Evolutionary conservation across 1,284 basidiomycete species (phyloP).

Genomic region (Cryptococcus sp.): DNA sequence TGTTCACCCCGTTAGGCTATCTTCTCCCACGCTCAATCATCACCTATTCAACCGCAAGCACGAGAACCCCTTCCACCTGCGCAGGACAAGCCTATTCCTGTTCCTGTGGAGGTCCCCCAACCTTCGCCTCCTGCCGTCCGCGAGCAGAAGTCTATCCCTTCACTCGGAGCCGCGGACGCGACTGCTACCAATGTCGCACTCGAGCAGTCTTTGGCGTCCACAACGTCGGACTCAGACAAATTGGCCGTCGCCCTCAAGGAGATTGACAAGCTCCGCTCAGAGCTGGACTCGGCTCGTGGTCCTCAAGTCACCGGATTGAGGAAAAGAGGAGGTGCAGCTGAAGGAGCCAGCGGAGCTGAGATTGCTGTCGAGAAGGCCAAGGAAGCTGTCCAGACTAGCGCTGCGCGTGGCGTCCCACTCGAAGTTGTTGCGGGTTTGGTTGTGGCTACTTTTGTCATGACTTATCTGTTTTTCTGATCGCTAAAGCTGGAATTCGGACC

Average conservation of each 20-base stretch:
- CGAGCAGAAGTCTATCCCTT: conserved; percentile 20
- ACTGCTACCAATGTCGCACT: conserved; percentile 40
- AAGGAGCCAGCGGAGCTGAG: conserved; percentile 22
- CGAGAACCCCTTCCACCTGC: conserved; percentile 9
- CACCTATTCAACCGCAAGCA: conserved; percentile 25
- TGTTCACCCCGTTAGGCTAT: conserved; percentile 27
- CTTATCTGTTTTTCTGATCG: conserved; percentile 57
- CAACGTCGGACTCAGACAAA: conserved; percentile 49
- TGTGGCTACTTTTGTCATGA: conserved; percentile 60
- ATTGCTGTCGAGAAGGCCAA: conserved; percentile 34
- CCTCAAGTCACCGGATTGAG: conserved; percentile 46
- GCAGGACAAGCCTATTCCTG: conserved; percentile 14
- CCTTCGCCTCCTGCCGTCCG: conserved; percentile 10
- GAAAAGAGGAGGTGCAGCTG: conserved; percentile 41
- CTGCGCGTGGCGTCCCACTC: conserved; percentile 55
- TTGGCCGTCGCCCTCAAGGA: conserved; percentile 46
- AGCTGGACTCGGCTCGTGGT: conserved; percentile 37
- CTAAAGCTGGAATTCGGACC: not conserved
- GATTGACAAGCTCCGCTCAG: conserved; percentile 47
- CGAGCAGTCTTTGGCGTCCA: conserved; percentile 38
- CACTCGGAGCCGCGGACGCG: conserved; percentile 33
- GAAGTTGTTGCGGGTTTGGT: conserved; percentile 59
- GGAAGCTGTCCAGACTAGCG: conserved; percentile 20
- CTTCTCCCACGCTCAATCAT: conserved; percentile 38
- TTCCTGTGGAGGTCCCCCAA: conserved; percentile 9